Conservation (phyloP, 352 stramenopile genomes). For the Pythium pyrilobum region DNA sequence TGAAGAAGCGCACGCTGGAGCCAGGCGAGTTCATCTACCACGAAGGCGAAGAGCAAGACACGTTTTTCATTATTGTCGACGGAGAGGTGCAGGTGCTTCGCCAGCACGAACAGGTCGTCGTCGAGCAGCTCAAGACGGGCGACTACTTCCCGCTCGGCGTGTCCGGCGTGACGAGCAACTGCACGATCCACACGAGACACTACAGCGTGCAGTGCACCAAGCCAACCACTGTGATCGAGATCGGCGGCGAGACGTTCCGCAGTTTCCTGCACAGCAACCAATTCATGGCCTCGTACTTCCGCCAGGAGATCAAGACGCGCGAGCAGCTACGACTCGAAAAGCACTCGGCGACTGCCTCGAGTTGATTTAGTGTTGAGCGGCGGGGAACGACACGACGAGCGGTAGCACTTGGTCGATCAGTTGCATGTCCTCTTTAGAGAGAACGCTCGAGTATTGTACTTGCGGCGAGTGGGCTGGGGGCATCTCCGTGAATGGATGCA, state of each 20-base stretch:
- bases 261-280: conserved; percentile 82
- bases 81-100: conserved; percentile 70
- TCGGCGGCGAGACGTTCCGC: conserved; percentile 74
- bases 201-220: conserved; percentile 67
- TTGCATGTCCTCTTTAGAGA: conserved; percentile 33
- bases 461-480: conserved; percentile 35
- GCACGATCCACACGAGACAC: conserved; percentile 64
- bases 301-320: conserved; percentile 59
- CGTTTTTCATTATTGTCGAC: conserved; percentile 75
- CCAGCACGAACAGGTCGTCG: conserved; percentile 54
- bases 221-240: conserved; percentile 69
- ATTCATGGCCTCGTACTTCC: conserved; percentile 78
- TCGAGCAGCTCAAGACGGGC: conserved; percentile 62
- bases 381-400: conserved; percentile 15
- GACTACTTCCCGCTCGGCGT: conserved; percentile 83
- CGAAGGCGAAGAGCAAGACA: conserved; percentile 70
- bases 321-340: conserved; percentile 59
- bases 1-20: conserved; percentile 55
- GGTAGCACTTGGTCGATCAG: conserved; percentile 31
- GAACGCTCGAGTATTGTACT: conserved; percentile 38
- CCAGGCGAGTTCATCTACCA: conserved; percentile 72
- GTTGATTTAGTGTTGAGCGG: too few relatives aligned
- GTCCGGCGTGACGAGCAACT: conserved; percentile 54
- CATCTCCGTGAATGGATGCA: conserved; percentile 39
- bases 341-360: conserved; percentile 22